Evolutionary conservation across 192 early-diverging fungal genomes (phyloP), one percentile per base, ranked within the genome.

Genomic region (Entomortierella chlamydospora): DNA sequence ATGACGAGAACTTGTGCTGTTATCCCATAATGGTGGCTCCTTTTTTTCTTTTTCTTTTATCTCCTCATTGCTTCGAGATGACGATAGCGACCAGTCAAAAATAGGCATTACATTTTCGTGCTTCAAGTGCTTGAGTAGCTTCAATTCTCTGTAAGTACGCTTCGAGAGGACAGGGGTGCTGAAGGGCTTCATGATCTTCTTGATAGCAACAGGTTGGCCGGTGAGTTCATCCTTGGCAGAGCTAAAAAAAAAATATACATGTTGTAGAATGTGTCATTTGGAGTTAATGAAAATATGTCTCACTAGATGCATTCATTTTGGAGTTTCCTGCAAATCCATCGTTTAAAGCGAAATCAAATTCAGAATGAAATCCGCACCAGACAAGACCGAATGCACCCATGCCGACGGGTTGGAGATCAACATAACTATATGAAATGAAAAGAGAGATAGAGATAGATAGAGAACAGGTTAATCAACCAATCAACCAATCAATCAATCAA

Each of bases 321-420:
- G 34, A 37, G 34, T 37, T 37, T 37, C 20, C 45, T 47, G 45
- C 15, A 6, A 47, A 47, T 47, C 15, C 2, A 47, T 47, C 45
- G 8, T 20, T 47, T 37, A 7, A 37, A 41, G 39, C 13, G 13
- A 41, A 9, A 41, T 9, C 13, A 41, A 41, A 6, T 9, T 9
- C 13, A 41, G 39, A 12, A 5, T 12, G 45, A 47, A 47, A 11
- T 17, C 20, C 37, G 9, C 89, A 97, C 94, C 97, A 99, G 28
- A 99, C 97, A 15, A 99, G 87, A 82, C 97, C 97, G 83, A 98
- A 99, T 8, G 97, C 95, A 47, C 97, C 97, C 93, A 98, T 96
- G 33, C 97, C 97, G 26, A 99, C 93, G 15, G 96, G 94, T 77
- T 96, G 91, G 52, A 98, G 86, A 84, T 96, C 92, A 17, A 93